Percentiles rank a stretch among this genome's conserved stretches.
Evolutionary conservation across 1,139 yeast genomes (phyloP).

Genomic region (Yamadazyma aaseri): DNA sequence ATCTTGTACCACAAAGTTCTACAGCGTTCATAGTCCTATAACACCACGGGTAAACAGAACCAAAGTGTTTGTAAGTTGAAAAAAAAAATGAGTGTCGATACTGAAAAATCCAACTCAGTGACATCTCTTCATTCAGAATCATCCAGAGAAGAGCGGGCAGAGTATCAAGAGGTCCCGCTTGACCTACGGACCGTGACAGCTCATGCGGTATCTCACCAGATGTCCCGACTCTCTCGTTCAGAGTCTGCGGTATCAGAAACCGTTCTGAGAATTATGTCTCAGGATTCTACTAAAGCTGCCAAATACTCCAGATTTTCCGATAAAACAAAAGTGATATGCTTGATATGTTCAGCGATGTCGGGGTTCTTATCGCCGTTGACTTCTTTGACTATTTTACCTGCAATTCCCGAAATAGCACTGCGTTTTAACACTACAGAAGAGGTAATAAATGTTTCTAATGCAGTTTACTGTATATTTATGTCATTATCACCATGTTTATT

Average conservation of each 20-base stretch:
- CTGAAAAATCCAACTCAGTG: not conserved
- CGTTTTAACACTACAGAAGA: constrained; percentile 44
- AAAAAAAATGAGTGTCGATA: no score
- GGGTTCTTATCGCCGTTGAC: constrained; percentile 43
- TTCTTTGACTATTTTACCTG: constrained; percentile 47
- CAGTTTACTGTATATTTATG: constrained; percentile 50
- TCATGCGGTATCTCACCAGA: constrained; percentile 19
- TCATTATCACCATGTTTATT: constrained; percentile 48
- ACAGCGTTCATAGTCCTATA: no score
- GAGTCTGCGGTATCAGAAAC: not conserved
- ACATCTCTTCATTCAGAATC: constrained; percentile 3
- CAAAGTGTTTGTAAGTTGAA: no score
- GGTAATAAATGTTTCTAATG: constrained; percentile 47
- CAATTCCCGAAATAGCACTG: constrained; percentile 46
- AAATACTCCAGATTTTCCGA: constrained; percentile 5
- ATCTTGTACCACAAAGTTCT: no score
- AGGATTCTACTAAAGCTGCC: not conserved
- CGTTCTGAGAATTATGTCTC: not conserved
- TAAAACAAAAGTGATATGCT: constrained; percentile 5
- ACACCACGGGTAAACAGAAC: no score
- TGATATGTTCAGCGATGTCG: constrained; percentile 17
- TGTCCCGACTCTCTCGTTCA: constrained; percentile 12
- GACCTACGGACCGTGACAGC: constrained; percentile 18
- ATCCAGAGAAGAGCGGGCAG: no score
- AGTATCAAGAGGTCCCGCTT: constrained; percentile 16